Percentiles rank a stretch among this genome's conserved stretches.
Evolutionary conservation across 129 eudicot genomes (phyloP).

Genomic region (Flaveria bidentis): DNA sequence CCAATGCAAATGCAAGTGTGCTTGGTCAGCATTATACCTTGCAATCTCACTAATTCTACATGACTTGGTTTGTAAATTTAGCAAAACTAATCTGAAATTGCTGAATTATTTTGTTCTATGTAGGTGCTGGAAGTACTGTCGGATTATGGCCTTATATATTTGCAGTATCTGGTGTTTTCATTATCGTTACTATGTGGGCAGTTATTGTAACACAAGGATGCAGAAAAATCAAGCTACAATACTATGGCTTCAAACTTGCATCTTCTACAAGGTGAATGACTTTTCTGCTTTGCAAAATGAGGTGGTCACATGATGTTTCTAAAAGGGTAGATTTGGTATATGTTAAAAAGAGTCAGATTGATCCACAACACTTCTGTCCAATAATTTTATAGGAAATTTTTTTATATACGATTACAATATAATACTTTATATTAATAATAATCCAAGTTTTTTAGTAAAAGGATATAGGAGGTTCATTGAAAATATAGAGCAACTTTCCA

Average conservation of each 20-base stretch:
- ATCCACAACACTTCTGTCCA: not conserved
- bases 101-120: conserved; percentile 13
- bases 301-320: not conserved
- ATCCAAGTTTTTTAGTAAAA: not conserved
- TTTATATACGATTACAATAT: not conserved
- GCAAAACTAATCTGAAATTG: not conserved
- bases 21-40: not conserved
- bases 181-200: conserved; percentile 89
- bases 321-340: not conserved
- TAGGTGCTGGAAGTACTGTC: conserved; percentile 67
- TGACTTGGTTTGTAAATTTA: not conserved
- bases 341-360: not conserved
- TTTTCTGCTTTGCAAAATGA: conserved; percentile 5
- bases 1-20: conserved; percentile 4
- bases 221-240: conserved; percentile 91
- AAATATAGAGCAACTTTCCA: not conserved
- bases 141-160: conserved; percentile 80
- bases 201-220: conserved; percentile 94
- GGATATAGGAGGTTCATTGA: conserved; percentile 6
- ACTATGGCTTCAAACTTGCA: conserved; percentile 96
- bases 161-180: conserved; percentile 66
- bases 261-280: conserved; percentile 73
- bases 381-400: not conserved
- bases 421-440: not conserved
- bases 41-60: conserved; percentile 4